These are phyloP conservation scores for Gaeumannomyces sp. DNA, from an alignment of 2,329 filamentous ascomycete genomes.

Conservation along the genomic window DNA sequence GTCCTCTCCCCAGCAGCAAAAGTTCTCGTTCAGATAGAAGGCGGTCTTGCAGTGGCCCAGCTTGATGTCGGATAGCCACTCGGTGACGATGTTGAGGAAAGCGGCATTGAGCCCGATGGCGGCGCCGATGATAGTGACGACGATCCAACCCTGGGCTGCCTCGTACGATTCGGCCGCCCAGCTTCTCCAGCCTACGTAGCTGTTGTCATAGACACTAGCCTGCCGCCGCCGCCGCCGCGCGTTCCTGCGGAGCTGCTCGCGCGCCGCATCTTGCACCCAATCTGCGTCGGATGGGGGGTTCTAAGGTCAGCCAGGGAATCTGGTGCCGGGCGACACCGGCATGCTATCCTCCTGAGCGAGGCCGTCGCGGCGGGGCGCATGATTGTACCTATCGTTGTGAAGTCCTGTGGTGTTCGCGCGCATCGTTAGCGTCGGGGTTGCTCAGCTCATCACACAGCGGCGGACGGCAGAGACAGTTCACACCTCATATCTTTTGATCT, in stretches of 20 bases:
- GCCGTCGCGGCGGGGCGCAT: neutral
- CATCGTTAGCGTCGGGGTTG: conserved; percentile 6
- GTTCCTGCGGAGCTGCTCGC: conserved; percentile 78
- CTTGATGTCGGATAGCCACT: conserved; percentile 96
- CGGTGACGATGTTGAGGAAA: conserved; percentile 88
- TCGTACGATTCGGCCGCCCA: conserved; percentile 84
- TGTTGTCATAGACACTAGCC: conserved; percentile 62
- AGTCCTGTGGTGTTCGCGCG: conserved; percentile 52
- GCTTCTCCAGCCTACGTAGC: conserved; percentile 69
- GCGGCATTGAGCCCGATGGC: conserved; percentile 91
- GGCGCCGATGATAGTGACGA: conserved; percentile 87
- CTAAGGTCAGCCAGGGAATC: conserved; percentile 14
- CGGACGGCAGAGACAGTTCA: conserved; percentile 3
- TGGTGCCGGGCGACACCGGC: too few species aligned
- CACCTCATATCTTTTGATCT: conserved; percentile 95
- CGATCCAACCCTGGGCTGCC: conserved; percentile 95
- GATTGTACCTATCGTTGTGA: conserved; percentile 75
- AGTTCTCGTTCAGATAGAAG: conserved; percentile 95
- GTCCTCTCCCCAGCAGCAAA: conserved; percentile 97
- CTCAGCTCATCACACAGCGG: neutral
- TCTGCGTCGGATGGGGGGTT: conserved; percentile 45
- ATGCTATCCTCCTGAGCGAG: neutral
- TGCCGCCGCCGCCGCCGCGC: conserved; percentile 62
- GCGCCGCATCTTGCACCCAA: conserved; percentile 95
- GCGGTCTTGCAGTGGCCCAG: conserved; percentile 90